Base-by-base conservation (phyloP, 495 filamentous ascomycete genomes). In the Neurospora africana region DNA sequence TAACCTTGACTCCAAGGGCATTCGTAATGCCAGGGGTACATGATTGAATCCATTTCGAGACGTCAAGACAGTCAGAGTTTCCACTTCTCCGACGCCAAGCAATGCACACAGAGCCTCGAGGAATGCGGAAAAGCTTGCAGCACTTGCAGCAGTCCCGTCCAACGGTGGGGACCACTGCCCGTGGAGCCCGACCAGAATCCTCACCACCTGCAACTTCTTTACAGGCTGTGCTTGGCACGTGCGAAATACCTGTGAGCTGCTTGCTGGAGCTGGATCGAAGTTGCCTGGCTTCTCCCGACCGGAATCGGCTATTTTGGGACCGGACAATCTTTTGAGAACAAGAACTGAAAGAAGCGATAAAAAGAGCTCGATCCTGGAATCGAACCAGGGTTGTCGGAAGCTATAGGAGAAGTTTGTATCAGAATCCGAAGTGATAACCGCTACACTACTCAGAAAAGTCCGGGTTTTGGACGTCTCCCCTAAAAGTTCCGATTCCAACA, bases 391-490 rank as follows among this genome's bases (percentile, higher is more conserved):
- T 70, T 53, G 21, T 35, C 69, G 69, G 69, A 70, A 70, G 35
- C 21, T 47, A 11, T 33, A 70, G 53, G 53, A 65, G 27, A 65
- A 33, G 33, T 17, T 4, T 27, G 69, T 27, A 30, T 70, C 23
- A 70, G 41, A 44, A 70, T 70, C 68, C 68, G 23, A 70, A 43
- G 68, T 70, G 69, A 39, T 70, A 33, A 53, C 40, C 69, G 33
- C 69, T 53, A 33, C 69, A 70, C 23, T 53, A 70, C 23, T 6
- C 38, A 41, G 33, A 0, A 19, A 65, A 17, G 15, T 33, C 7
- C 27, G 27, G 15, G 6, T 33, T 19, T 33, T 33, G 53, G 53
- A 65, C 27, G 53, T 65, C 5, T 9, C 7, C 27, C 53, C 27
- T 65, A 19, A 58, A 58, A 58, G 47, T 13, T 30, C 47, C 47